Base-by-base conservation (phyloP, 352 stramenopile genomes). In the Thraustochytrium sp. region DNA sequence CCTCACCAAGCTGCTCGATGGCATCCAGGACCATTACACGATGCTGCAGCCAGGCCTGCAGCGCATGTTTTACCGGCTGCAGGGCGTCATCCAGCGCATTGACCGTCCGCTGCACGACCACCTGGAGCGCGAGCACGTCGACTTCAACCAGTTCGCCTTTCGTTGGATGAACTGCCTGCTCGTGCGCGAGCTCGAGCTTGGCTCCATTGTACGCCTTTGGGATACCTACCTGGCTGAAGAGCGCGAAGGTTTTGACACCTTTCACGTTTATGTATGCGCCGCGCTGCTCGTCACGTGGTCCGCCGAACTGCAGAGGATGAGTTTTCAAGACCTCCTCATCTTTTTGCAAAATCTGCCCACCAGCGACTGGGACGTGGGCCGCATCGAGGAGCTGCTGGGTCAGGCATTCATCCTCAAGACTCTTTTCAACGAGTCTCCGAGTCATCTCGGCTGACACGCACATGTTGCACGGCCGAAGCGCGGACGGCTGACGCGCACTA, bases 91-190 rank as follows among this genome's bases (percentile, higher is more conserved):
- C 26, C 92, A 94, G 85, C 91, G 97, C 38, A 98, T 98, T 83
- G 97, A 99, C 86, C 88, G 86, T 3, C 89, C 97, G 63, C 89
- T 99, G 38, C 95, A 96, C 80, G 87, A 92, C 80, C 96, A 99
- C 89, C 91, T 99, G 21, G 89, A 95, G 84, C 89, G 91, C 5
- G 93, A 99, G 84, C 92, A 82, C 23, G 51, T 88, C 36, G 46
- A 98, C 86, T 99, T 99, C 87, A 94, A 99, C 62, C 96, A 99
- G 90, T 99, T 99, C 88, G 95, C 96, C 26, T 99, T 99, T 88
- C 97, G 97, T 53, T 99, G 97, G 96, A 99, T 99, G 94, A 99
- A 99, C 90, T 99, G 97, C 87, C 88, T 99, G 63, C 90, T 99
- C 48, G 93, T 99, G 88, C 90, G 97, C 44, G 97, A 99, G 87